Conservation (phyloP, 768 basidiomycete genomes). For the Termitomyces eurrhizus region DNA sequence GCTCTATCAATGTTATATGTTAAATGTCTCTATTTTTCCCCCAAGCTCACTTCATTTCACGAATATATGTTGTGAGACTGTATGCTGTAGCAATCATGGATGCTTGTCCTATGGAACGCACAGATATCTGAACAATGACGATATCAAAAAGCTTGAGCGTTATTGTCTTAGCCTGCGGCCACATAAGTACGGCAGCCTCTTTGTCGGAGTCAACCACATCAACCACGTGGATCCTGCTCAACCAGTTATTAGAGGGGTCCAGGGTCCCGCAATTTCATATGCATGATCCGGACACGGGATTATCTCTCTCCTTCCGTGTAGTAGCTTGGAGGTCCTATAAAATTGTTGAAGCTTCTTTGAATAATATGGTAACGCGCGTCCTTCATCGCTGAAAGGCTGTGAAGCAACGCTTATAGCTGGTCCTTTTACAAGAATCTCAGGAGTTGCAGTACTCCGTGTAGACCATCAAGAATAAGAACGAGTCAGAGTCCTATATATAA, state of each 20-base stretch:
- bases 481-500: slow-evolving; percentile 6
- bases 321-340: not conserved
- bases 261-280: not conserved
- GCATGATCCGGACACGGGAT: not conserved
- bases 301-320: not conserved
- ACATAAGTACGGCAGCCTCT: not conserved
- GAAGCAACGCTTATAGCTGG: not conserved
- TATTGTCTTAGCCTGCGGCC: not conserved
- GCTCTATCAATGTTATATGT: not conserved
- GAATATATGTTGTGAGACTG: not conserved
- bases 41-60: not conserved
- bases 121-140: not conserved
- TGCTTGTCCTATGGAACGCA: not conserved
- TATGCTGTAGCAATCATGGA: not conserved
- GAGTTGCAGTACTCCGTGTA: not conserved
- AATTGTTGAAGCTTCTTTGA: not conserved
- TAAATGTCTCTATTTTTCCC: not conserved
- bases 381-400: not conserved
- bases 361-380: too few relatives aligned
- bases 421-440: not conserved
- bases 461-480: not conserved
- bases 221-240: not conserved
- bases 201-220: not conserved
- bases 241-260: not conserved
- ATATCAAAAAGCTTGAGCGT: not conserved